Base-by-base conservation (phyloP, 306 rosid species). In the Rosa multiflora region DNA sequence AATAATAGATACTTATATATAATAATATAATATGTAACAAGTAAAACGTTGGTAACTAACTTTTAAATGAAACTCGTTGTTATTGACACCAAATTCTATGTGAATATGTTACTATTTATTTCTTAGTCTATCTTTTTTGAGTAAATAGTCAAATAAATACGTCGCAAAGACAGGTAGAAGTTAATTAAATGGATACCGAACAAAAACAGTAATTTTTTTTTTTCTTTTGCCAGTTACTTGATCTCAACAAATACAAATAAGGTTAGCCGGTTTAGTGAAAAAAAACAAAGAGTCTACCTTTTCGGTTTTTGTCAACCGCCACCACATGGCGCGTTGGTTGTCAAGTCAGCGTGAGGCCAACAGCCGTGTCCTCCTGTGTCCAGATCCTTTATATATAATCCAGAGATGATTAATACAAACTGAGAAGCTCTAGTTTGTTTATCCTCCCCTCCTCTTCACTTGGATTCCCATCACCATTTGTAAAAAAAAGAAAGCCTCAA, bases 311-410 rank as follows among this genome's bases (percentile, higher is more conserved):
- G 68, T 55, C 78, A 74, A 56, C 78, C 46, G 78, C 68, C 68
- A 55, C n/a, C 77, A 42, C 40, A 55, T 40, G 68, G 70, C 78
- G 78, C 68, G 78, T 74, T 62, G 14, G 52, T 37, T 74, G 21
- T 11, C 66, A 12, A 6, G 21, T 11, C 66, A 12, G 6, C 44
- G 0, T 1, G n/a, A 29, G 15, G 3, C 42, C 5, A 29, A 29
- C 68, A 63, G 20, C 69, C 69, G 69, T 63, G 69, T 63, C 69
- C 4, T 63, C 35, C 2, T 8, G 5, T 2, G 6, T 5, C 2
- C 4, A 4, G 40, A 12, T 29, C 12, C 69, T 15, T 35, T 63
- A 12, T 32, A 63, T 63, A 63, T 14, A 32, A 8, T 12, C 20
- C 20, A 5, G n/a, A 63, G n/a, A 61, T 63, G 32, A 40, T 26